phyloP scores from a whole-genome alignment of 1,284 basidiomycete genomes.

The Sanguinoderma infundibulare region DNA sequence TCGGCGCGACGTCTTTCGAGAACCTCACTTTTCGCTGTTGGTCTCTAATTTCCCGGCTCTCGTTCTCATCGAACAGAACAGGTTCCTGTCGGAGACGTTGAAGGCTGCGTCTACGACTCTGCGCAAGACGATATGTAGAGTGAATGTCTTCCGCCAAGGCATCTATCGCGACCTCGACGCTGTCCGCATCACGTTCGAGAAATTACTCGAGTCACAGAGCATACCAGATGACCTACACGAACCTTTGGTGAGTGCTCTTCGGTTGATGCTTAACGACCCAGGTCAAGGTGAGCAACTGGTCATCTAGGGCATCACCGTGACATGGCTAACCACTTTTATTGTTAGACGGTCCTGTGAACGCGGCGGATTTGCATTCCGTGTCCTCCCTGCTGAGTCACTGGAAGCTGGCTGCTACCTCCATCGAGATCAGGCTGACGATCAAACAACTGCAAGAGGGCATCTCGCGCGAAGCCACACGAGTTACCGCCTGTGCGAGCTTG shows the following conservation, averaged over 20 bases:
- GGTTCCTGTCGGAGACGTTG: constrained; percentile 50
- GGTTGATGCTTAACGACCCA: constrained; percentile 65
- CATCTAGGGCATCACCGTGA: neutral
- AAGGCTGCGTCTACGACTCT: constrained; percentile 53
- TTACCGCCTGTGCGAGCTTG: constrained; percentile 57
- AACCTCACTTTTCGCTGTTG: constrained; percentile 65
- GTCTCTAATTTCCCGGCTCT: constrained; percentile 67
- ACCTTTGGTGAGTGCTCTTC: constrained; percentile 66
- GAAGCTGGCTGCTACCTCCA: constrained; percentile 79
- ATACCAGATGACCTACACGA: constrained; percentile 59
- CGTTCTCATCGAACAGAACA: constrained; percentile 70
- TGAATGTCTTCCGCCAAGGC: constrained; percentile 67
- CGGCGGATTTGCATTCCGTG: constrained; percentile 63
- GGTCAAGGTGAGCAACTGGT: constrained; percentile 22
- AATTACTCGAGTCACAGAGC: constrained; percentile 54
- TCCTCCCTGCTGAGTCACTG: constrained; percentile 75
- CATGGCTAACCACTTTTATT: neutral
- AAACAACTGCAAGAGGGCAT: constrained; percentile 72
- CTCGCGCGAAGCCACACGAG: constrained; percentile 54
- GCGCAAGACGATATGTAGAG: constrained; percentile 60
- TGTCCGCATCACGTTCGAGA: constrained; percentile 70
- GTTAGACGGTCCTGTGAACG: constrained; percentile 44
- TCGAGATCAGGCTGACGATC: constrained; percentile 75
- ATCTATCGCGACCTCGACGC: constrained; percentile 74
- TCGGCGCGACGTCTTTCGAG: constrained; percentile 65